Evolutionary conservation across 257 asterid species (phyloP), one percentile per base, ranked within the genome.

Genomic region (Jacaranda copaia): DNA sequence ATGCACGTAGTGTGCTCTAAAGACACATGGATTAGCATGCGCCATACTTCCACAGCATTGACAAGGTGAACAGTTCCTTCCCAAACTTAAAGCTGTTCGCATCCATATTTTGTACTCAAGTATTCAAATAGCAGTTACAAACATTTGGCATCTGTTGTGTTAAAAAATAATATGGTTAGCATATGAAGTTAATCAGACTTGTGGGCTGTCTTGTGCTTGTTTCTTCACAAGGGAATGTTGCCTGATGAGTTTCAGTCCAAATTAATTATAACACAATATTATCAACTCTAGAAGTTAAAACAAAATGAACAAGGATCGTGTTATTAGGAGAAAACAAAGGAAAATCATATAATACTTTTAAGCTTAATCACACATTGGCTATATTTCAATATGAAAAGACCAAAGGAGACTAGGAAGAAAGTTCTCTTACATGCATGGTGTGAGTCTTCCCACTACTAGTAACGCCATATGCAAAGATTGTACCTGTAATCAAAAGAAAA

Each of bases 371-470:
- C 19, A 20, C 55, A 68, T 40, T 14, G 43, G 79, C 56, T 20
- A 40, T 73, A 43, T 49, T 20, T 16, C 68, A 73, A 42, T 52
- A 46, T 66, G 58, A 36, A 72, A 77, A 72, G 53, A 57, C 74
- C 14, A 6, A 60, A 68, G 9, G 66, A 55, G 70, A 82, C 59
- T 45, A 36, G 64, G 48, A 83, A 68, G 77, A 68, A 64, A 20
- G 46, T 53, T 57, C 79, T 14, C 98, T 88, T 91, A 95, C 99
- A 87, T 95, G 99, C 99, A 95, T 95, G 85, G 99, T 95, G 81
- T 95, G 99, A 74, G 99, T 95, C 89, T 95, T 95, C 76, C 99
- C 99, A 73, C 99, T 95, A 89, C 99, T 95, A 60, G 99, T 95
- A 81, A 95, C 98, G 6, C 99, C 99, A 81, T 95, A 95, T 39